Evolutionary conservation across 345 rosid species (phyloP).

Genomic region (Hypericum androsaemum): DNA sequence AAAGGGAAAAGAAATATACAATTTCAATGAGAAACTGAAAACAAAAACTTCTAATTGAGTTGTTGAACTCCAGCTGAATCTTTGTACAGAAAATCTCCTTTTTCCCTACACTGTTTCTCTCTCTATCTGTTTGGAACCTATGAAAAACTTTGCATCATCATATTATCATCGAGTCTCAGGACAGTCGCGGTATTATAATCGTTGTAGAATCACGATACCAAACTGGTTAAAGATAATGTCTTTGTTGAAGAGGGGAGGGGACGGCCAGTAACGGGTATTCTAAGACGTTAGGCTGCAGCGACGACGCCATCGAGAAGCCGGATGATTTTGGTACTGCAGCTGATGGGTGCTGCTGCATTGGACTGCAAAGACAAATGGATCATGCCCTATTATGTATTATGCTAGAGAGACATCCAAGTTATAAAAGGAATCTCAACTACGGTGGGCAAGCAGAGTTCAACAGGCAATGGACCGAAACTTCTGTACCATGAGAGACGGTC

Average conservation of each 20-base stretch:
- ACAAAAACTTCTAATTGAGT: too few species aligned
- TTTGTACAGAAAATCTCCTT: too few species aligned
- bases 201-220: background rate
- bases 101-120: too few species aligned
- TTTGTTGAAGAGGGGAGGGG: conserved; percentile 47
- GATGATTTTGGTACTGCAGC: conserved; percentile 55
- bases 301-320: conserved; percentile 46
- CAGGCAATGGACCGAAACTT: background rate
- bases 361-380: conserved; percentile 26
- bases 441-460: background rate
- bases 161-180: too few species aligned
- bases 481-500: background rate
- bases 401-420: background rate
- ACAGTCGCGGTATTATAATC: background rate
- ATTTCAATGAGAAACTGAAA: too few species aligned
- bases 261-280: conserved; percentile 54
- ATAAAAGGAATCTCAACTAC: too few species aligned
- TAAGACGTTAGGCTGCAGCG: conserved; percentile 57
- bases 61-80: too few species aligned
- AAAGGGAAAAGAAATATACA: too few species aligned
- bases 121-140: too few species aligned
- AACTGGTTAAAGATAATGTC: conserved; percentile 36
- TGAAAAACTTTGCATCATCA: too few species aligned
- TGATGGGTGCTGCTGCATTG: conserved; percentile 47
- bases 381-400: background rate